Percentiles rank a stretch among this genome's conserved stretches.
Evolutionary conservation across 2,329 filamentous ascomycete genomes (phyloP).

Genomic region (Tricladium varicosporioides): DNA sequence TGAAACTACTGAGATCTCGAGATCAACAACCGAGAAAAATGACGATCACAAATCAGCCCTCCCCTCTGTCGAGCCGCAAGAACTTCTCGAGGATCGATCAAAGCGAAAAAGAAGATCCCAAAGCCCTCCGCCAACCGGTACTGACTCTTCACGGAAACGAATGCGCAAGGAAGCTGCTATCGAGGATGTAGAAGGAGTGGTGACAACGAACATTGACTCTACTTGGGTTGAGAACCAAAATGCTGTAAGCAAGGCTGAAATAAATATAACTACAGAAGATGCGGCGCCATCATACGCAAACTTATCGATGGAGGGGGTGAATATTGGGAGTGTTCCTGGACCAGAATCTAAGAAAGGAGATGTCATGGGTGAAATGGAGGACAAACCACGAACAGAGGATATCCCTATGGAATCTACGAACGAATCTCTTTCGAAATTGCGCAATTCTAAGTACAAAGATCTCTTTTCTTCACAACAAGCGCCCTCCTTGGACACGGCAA

Average conservation of each 20-base stretch:
- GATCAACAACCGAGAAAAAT: conserved; percentile 10
- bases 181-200: conserved; percentile 9
- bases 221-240: conserved; percentile 29
- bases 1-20: neutral
- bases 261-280: conserved; percentile 13
- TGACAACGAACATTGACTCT: conserved; percentile 18
- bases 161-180: conserved; percentile 41
- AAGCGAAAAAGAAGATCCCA: conserved; percentile 67
- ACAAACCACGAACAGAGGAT: neutral
- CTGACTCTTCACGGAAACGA: conserved; percentile 55
- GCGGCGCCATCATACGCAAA: conserved; percentile 10
- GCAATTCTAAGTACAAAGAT: conserved; percentile 47
- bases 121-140: conserved; percentile 55
- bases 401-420: conserved; percentile 1
- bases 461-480: conserved; percentile 33
- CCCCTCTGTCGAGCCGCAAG: conserved; percentile 31
- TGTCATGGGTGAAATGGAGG: conserved; percentile 2
- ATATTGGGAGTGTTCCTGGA: conserved; percentile 8
- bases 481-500: conserved; percentile 10
- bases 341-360: conserved; percentile 2
- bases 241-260: conserved; percentile 17
- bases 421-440: conserved; percentile 14
- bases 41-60: conserved; percentile 16
- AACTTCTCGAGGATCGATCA: conserved; percentile 50
- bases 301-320: conserved; percentile 19